These are phyloP conservation scores for Vigna reflexopilosa DNA, from an alignment of 306 rosid genomes.

Conservation along the genomic window DNA sequence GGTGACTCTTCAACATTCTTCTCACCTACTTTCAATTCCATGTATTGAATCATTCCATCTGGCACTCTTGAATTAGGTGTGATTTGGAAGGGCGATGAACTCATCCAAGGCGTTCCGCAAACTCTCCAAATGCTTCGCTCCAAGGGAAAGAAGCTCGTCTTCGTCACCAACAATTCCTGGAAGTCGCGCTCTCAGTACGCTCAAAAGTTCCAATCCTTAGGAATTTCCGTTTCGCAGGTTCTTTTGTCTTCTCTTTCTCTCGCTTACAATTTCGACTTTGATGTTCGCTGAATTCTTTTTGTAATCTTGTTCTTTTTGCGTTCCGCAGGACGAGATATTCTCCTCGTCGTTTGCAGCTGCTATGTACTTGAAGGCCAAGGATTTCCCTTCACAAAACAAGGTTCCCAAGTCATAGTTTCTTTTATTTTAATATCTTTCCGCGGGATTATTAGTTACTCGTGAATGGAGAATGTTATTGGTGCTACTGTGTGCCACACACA, in stretches of 20 bases:
- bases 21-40: background rate
- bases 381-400: slow-evolving; percentile 79
- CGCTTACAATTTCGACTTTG: background rate
- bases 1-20: background rate
- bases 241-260: background rate
- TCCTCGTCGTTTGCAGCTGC: slow-evolving; percentile 98
- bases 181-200: slow-evolving; percentile 76
- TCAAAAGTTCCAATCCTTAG: slow-evolving; percentile 77
- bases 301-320: background rate
- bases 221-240: slow-evolving; percentile 67
- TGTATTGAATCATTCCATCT: background rate
- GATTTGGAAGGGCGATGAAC: slow-evolving; percentile 86
- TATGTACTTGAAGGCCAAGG: slow-evolving; percentile 80
- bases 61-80: slow-evolving; percentile 54
- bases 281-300: background rate
- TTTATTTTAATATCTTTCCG: background rate
- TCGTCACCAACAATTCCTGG: slow-evolving; percentile 85
- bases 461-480: background rate
- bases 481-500: background rate
- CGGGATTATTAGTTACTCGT: background rate
- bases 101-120: slow-evolving; percentile 73
- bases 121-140: slow-evolving; percentile 84
- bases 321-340: slow-evolving; percentile 83
- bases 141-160: slow-evolving; percentile 85
- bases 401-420: slow-evolving; percentile 42